Base-by-base conservation (phyloP, 257 asterid species). In the Solanum rostratum region DNA sequence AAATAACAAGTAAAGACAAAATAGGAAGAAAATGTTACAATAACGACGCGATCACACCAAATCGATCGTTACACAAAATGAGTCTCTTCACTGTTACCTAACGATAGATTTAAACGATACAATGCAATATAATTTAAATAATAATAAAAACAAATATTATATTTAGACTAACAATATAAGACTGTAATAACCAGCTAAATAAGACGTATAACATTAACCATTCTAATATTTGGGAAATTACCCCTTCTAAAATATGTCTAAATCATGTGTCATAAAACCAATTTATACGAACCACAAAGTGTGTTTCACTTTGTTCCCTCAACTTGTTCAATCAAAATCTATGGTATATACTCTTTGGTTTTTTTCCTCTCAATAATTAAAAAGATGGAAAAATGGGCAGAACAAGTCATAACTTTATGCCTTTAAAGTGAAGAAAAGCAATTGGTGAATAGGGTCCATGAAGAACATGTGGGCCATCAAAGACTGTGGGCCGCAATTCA, bases 371-470 rank as follows among this genome's bases (percentile, higher is more conserved):
- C 39, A 74, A 46, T 14, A 74, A 45, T 45, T 4, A 22, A 12
- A 10, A 80, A 16, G 1, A 8, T 15, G 8, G 19, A 33, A 7
- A 62, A 45, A 43, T 24, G 60, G 37, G 65, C 45, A 82, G 15
- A 80, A 80, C 49, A 20, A 80, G 70, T 39, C 57, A 39, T 4
- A 59, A 14, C 39, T 60, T 81, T 81, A 59, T 81, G 43, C 57
- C 74, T 82, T 63, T 82, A 82, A 62, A 82, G 76, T 19, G 54
- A 69, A 30, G 29, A 82, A 82, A 82, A 50, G 49, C 82, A 78
- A 27, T 78, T 78, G 82, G 30, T 16, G 14, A 19, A 43, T 82
- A 6, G 66, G 85, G 85, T 2, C 85, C 85, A 10, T 11, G 49
- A 41, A 41, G n/a, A 18, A 27, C 6, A 82, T 18, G 50, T 2